Evolutionary conservation across 345 rosid species (phyloP), one percentile per base, ranked within the genome.

Genomic region (Hevea brasiliensis): DNA sequence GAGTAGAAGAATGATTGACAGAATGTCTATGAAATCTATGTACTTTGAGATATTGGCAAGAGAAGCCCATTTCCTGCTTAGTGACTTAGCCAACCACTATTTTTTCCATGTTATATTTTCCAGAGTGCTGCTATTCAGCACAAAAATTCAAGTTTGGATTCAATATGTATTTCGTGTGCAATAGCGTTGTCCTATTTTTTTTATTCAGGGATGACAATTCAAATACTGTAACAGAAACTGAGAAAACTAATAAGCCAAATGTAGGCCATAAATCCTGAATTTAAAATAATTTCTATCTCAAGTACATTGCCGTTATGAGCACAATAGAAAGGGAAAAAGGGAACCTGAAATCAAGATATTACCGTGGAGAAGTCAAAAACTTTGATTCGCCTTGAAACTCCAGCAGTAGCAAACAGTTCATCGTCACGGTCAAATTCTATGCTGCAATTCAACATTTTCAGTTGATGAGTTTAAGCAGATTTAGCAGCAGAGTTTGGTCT

Each of bases 351-450:
- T 56, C 29, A 72, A 76, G 65, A 72, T 21, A 93, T 80, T 83
- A 96, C 99, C 75, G 87, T 81, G 21, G 99, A 87, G 77, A 96
- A 93, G 84, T 93, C 97, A 74, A 91, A 96, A 74, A 93, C 90
- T 88, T 96, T 93, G 72, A 96, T 96, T 72, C 96, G 83, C 77
- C 96, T 79, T 57, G 99, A 96, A 71, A 96, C 99, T 79, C 99
- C 99, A 70, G 98, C 99, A 56, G 97, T 93, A 60, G 99, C 99
- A 81, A 93, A 96, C 71, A 88, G 76, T 82, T 96, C 96, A 82
- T 93, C 97, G 76, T 96, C 98, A n/a, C 95, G 89, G 74, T 96
- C 94, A 84, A 96, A 96, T 80, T 96, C 98, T 81, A 90, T 91
- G 92, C 99, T 96, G 97, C 80, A 67, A 72, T 29, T 12, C n/a